Base-by-base conservation (phyloP, 805 yeast genomes). In the Yarrowia porcina region DNA sequence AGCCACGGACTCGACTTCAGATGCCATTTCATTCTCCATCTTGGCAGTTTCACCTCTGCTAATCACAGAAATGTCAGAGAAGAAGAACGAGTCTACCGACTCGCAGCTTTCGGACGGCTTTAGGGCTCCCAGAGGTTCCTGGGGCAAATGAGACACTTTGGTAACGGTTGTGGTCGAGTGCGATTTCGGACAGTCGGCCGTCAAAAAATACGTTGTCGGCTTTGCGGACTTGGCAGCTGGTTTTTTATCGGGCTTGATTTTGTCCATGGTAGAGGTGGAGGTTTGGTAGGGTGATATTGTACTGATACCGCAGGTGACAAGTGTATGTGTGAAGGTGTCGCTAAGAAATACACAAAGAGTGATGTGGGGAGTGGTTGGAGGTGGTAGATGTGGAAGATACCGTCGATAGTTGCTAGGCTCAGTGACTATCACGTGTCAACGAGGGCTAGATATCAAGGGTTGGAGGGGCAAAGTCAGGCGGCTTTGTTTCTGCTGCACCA, bases 71-170 rank as follows among this genome's bases (percentile, higher is more conserved):
- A 42, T 32, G 39, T 41, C 52, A 1, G 61, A 57, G 32, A 57
- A 42, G 52, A 65, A 77, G 38, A 70, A 70, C 39, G 69, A 72
- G 20, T 67, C 70, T 17, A 32, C 38, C 33, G 57, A 50, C 27
- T 35, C 56, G 20, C 60, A 33, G 27, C 33, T 52, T 35, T 42
- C 15, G 30, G 44, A 30, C 42, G 62, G 57, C 15, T 56, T 56
- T 10, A 52, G 25, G 15, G 33, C 23, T 8, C 7, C 36, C n/a
- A 17, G 32, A 4, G 27, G 13, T 6, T 35, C 59, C 44, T 35
- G 44, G 18, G 42, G 59, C 23, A 20, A 25, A 28, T 56, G 61
- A 11, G 61, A 56, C 23, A 56, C 49, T n/a, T 32, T 39, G 20
- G 61, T 39, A 28, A 56, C 47, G 23, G 61, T 56, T 5, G 61